phyloP scores from a whole-genome alignment of 208 protist genomes.

The Trypanosoma rangeli region DNA sequence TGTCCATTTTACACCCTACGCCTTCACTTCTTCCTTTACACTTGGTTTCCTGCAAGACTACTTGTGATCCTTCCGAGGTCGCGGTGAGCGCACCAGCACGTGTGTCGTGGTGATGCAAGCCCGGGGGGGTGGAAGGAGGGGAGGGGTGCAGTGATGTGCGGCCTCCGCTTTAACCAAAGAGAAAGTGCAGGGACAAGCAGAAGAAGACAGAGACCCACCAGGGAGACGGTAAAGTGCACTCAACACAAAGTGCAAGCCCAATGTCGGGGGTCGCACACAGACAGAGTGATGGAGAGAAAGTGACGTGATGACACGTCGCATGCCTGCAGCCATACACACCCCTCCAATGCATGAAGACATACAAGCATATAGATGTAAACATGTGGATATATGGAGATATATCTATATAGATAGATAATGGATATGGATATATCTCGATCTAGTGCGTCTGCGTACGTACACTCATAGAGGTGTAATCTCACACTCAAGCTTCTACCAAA shows the following conservation, averaged over 20 bases:
- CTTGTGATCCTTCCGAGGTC: background rate
- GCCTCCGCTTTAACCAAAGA: background rate
- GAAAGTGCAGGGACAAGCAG: background rate
- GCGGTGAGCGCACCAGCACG: background rate
- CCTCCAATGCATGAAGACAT: background rate
- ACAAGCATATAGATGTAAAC: background rate
- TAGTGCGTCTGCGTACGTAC: background rate
- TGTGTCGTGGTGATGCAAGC: background rate
- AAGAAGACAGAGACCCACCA: background rate
- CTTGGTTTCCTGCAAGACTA: too few relatives aligned
- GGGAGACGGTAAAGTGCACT: background rate
- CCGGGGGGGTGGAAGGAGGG: too few relatives aligned
- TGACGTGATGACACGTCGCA: too few relatives aligned
- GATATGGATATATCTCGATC: background rate
- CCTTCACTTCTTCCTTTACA: background rate
- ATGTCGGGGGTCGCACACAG: background rate
- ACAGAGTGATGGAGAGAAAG: too few relatives aligned
- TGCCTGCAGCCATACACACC: background rate
- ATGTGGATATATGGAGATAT: background rate
- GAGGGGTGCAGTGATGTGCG: background rate
- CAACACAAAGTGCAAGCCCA: background rate
- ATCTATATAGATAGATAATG: background rate
- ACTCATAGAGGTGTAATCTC: too few relatives aligned
- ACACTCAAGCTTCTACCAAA: too few relatives aligned
- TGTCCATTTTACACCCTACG: conserved; percentile 49